phyloP scores from a whole-genome alignment of 1,284 basidiomycete species.

The Pseudozyma sp. region DNA sequence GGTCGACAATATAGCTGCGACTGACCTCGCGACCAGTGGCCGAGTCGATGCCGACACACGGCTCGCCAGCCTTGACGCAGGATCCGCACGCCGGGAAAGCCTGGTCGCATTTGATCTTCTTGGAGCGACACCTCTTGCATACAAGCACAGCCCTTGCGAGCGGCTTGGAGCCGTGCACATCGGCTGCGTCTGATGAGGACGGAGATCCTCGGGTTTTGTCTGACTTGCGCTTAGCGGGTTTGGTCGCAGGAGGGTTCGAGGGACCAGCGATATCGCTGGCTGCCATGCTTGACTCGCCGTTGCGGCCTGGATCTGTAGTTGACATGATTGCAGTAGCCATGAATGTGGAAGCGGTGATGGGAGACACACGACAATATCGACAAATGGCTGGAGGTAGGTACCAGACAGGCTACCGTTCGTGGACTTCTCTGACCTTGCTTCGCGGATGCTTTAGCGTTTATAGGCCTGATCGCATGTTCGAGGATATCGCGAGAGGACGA shows the following conservation, averaged over 20 bases:
- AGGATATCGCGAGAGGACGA: neutral
- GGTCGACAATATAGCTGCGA: conserved; percentile 48
- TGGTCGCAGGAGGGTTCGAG: conserved; percentile 8
- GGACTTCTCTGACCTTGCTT: neutral
- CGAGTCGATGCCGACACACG: conserved; percentile 49
- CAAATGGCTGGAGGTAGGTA: neutral
- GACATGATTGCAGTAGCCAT: conserved; percentile 8
- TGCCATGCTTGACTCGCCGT: conserved; percentile 24
- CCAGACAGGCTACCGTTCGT: neutral
- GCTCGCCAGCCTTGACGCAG: conserved; percentile 50
- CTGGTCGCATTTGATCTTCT: conserved; percentile 55
- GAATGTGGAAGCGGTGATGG: neutral
- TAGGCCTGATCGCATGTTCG: neutral
- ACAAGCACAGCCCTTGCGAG: conserved; percentile 46
- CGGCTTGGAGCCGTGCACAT: conserved; percentile 32
- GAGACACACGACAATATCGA: neutral
- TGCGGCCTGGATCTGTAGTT: conserved; percentile 6
- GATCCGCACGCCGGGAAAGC: conserved; percentile 51
- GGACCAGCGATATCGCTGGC: conserved; percentile 7
- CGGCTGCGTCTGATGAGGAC: conserved; percentile 6
- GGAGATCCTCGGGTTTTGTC: conserved; percentile 19
- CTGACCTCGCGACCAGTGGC: conserved; percentile 51
- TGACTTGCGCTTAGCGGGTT: conserved; percentile 29
- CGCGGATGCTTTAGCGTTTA: conserved; percentile 19
- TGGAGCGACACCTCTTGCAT: conserved; percentile 49